These are phyloP conservation scores for Paratinospora sagittata DNA, from an alignment of 164 flowering plant species.

Conservation along the genomic window DNA sequence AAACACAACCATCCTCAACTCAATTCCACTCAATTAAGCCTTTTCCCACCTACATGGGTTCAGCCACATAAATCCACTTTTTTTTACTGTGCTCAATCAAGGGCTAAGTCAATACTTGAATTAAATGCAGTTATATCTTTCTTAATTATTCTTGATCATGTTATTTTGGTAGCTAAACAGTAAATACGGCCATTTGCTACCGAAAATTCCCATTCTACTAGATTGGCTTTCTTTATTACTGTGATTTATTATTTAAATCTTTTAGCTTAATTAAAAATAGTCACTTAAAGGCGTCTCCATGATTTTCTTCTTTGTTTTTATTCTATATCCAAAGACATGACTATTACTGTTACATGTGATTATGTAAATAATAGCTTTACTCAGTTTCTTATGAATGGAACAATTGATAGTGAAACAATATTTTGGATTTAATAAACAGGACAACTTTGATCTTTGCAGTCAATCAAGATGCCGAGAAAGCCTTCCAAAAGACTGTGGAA, in stretches of 20 bases:
- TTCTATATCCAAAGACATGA: not conserved
- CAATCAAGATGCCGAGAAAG: slow-evolving; percentile 69
- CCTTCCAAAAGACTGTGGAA: slow-evolving; percentile 75
- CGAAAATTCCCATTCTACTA: not conserved
- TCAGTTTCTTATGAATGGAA: slow-evolving; percentile 5
- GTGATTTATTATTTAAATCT: not conserved
- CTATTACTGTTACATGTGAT: not conserved
- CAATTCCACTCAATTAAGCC: too few species aligned
- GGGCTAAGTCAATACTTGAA: too few species aligned
- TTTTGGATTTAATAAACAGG: slow-evolving; percentile 81
- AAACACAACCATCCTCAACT: too few species aligned
- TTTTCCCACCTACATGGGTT: too few species aligned
- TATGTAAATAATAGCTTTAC: not conserved
- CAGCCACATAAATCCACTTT: too few species aligned
- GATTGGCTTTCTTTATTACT: not conserved
- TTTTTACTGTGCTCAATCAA: too few species aligned
- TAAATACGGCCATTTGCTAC: too few species aligned
- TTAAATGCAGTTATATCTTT: too few species aligned
- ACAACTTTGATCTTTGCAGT: slow-evolving; percentile 84
- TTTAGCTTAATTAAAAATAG: not conserved
- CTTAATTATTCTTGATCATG: too few species aligned
- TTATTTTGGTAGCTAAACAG: too few species aligned
- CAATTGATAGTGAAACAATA: slow-evolving; percentile 23
- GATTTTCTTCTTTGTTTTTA: not conserved
- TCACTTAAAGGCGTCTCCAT: not conserved